Evolutionary conservation across 2,329 filamentous ascomycete species (phyloP), one percentile per base, ranked within the genome.

Genomic region (Pseudopyricularia javanii): DNA sequence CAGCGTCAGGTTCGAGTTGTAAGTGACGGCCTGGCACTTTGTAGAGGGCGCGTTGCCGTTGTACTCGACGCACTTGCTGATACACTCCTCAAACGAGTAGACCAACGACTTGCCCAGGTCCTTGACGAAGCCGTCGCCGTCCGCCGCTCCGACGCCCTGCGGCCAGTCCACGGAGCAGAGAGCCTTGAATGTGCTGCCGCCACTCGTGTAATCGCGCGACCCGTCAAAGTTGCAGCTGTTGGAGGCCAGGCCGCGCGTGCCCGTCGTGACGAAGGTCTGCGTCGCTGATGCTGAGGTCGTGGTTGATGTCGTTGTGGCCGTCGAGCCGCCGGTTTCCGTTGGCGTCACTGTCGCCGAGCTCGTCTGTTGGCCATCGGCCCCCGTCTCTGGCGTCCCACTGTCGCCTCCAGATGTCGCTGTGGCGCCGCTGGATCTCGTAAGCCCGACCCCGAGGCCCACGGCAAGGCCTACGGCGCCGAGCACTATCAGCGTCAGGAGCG

Each of bases 21-120:
- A 51, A 9, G 49, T 51, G 33, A 51, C 49, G 34, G 49, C 49
- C 33, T 22, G n/a, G 49, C 49, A 51, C 48, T 26, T 40, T 22
- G 17, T 22, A 15, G 33, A 12, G 12, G 20, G 32, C 17, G 14
- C 14, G 33, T 51, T 51, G 7, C 22, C 32, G 22, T 51, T 51
- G 22, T 35, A 40, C 32, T 17, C 28, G 32, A 51, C 32, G 33
- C 49, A 51, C 20, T 26, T 17, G 20, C 26, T 20, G 11, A 51
- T 32, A 35, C 49, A 51, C 32, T 22, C 49, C 22, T 51, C 49
- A 28, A 51, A 51, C 22, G 49, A n/a, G 34, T 51, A 51, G 5
- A 17, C 28, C 4, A 40, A 15, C 22, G 34, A 26, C 33, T 20
- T 37, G 33, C 7, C 9, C 15, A 51, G 8, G 34, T 51, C 49